A percentile compares a stretch with the other conserved stretches of the same genome.
Evolutionary conservation across 331 rosid genomes (phyloP).

Genomic region (Quercus phellos): DNA sequence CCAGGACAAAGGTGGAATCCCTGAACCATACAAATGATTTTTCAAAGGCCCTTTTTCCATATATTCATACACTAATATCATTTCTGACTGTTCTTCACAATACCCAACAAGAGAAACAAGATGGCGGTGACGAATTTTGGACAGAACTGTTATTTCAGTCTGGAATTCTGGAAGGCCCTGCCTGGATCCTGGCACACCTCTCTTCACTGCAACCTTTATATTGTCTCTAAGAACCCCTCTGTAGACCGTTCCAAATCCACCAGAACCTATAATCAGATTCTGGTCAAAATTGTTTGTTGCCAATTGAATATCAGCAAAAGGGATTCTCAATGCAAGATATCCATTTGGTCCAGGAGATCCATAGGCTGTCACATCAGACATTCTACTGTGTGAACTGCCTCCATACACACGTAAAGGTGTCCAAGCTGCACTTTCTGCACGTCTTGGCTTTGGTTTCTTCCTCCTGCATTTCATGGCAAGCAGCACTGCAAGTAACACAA

Average conservation of each 20-base stretch:
- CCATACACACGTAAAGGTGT: conserved; percentile 67
- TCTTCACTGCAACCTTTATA: conserved; percentile 85
- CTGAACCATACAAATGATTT: conserved; percentile 70
- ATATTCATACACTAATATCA: conserved; percentile 92
- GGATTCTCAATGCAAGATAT: conserved; percentile 63
- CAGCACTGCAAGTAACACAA: conserved; percentile 35
- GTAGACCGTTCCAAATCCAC: conserved; percentile 94
- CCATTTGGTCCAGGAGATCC: conserved; percentile 75
- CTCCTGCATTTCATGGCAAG: conserved; percentile 52
- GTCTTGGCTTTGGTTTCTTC: conserved; percentile 49
- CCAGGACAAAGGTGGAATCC: conserved; percentile 60
- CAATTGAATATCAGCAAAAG: conserved; percentile 63
- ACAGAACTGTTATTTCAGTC: conserved; percentile 72
- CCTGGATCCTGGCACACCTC: conserved; percentile 94
- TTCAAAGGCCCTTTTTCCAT: conserved; percentile 85
- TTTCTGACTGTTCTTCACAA: conserved; percentile 93
- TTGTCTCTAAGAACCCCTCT: conserved; percentile 71
- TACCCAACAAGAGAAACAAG: conserved; percentile 91
- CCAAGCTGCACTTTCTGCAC: conserved; percentile 78
- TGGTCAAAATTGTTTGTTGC: conserved; percentile 82
- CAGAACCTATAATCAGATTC: conserved; percentile 74
- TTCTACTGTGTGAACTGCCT: conserved; percentile 77
- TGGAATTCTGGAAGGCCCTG: conserved; percentile 99
- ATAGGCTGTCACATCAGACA: conserved; percentile 59
- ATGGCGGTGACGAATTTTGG: conserved; percentile 88